Evolutionary conservation across 1,284 basidiomycete genomes (phyloP).

Genomic region (Cryptococcus sp.): DNA sequence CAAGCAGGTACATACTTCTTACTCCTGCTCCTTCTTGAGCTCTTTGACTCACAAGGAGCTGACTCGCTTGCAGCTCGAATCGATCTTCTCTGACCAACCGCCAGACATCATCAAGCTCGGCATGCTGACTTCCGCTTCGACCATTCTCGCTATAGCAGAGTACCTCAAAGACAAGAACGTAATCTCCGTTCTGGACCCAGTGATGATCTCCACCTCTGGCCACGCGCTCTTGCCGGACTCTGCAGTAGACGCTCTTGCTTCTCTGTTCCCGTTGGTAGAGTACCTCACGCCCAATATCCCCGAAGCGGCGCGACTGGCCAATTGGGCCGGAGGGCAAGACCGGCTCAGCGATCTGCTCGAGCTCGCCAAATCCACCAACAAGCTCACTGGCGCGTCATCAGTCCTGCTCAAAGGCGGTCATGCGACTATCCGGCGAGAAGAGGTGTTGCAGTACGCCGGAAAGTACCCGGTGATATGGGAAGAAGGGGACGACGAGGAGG

Average conservation of each 20-base stretch:
- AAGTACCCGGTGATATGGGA: conserved; percentile 24
- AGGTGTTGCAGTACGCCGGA: conserved; percentile 52
- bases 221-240: conserved; percentile 72
- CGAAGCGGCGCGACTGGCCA: conserved; percentile 67
- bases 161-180: conserved; percentile 41
- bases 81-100: conserved; percentile 74
- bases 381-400: conserved; percentile 58
- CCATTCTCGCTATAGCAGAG: conserved; percentile 52
- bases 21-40: background rate
- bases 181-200: conserved; percentile 79
- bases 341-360: conserved; percentile 69
- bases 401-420: conserved; percentile 91
- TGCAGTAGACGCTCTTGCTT: conserved; percentile 66
- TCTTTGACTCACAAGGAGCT: conserved; percentile 6
- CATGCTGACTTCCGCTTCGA: conserved; percentile 65
- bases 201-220: conserved; percentile 90
- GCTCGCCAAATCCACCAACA: conserved; percentile 62
- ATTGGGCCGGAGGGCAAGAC: conserved; percentile 8
- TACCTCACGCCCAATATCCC: conserved; percentile 86
- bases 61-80: conserved; percentile 61
- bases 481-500: conserved; percentile 28
- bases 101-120: conserved; percentile 84
- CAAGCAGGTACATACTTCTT: conserved; percentile 62
- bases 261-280: conserved; percentile 71
- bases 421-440: conserved; percentile 57